Base-by-base conservation (phyloP, 2,329 filamentous ascomycete genomes). In the Nannizzia gypsea region DNA sequence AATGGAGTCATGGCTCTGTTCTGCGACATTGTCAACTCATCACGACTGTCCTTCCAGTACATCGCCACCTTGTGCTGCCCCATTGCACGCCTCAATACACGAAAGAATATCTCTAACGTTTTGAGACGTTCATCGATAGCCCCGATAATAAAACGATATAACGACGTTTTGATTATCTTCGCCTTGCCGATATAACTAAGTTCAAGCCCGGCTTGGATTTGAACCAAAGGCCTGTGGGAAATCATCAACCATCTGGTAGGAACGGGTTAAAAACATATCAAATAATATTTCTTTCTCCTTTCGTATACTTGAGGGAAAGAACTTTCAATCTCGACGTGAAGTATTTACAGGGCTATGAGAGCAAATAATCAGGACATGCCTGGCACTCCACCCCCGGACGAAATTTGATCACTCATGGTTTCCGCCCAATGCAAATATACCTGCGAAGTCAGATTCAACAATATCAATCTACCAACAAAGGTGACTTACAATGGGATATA, bases 401-500 rank as follows among this genome's bases (percentile, higher is more conserved):
- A 5, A 26, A 15, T 20, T 15, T 15, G 6, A 50, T n/a, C 31
- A 24, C 4, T 57, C 55, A 57, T 24, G 70, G 68, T 57, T 75
- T 76, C 63, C 71, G 69, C 52, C 73, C 74, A 59, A 76, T 76
- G 63, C 71, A 74, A 59, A 76, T 70, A 60, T 76, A 76, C 64
- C 74, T 76, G 56, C 28, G 15, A 26, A 34, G 66, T 73, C 56
- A 71, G 65, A 38, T 38, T 57, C 26, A 36, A 6, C 4, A 54
- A 46, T 44, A 26, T 8, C 17, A 54, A 11, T 11, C 15, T 36
- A 28, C 3, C 15, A 11, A 22, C 24, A 22, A 38, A 13, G 3
- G 13, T 50, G 4, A 71, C 75, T 63, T 65, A 77, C 75, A 77
- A 62, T 36, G 75, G 75, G 60, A 77, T 75, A 64, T 77, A 77